Conservation (phyloP, 148 eudicot species). For the Amaranthus cruentus region DNA sequence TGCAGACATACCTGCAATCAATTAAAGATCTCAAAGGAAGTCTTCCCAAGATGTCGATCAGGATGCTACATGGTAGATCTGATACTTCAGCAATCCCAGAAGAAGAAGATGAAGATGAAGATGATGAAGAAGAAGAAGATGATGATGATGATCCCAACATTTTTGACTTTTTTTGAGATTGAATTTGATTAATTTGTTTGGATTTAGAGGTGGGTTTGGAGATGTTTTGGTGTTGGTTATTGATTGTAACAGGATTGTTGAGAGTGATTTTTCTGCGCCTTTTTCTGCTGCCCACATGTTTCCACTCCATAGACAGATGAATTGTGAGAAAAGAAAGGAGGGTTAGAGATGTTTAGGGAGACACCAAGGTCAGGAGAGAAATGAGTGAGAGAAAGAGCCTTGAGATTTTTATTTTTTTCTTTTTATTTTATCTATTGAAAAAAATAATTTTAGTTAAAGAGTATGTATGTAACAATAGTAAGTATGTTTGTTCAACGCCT, state of each 20-base stretch:
- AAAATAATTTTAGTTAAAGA: too few species aligned
- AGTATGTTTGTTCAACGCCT: too few species aligned
- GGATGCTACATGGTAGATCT: slow-evolving; percentile 34
- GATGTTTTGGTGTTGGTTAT: not conserved
- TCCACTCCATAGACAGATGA: slow-evolving; percentile 14
- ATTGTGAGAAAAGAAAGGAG: not conserved
- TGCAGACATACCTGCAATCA: slow-evolving; percentile 43
- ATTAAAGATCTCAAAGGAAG: slow-evolving; percentile 33
- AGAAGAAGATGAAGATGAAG: not conserved
- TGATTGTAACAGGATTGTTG: not conserved
- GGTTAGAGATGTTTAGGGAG: not conserved
- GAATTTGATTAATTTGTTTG: too few species aligned
- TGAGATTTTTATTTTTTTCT: too few species aligned
- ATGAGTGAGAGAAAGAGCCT: too few species aligned
- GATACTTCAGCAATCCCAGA: not conserved
- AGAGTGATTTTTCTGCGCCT: not conserved
- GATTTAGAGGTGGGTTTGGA: not conserved
- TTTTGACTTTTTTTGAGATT: not conserved
- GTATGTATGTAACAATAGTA: too few species aligned
- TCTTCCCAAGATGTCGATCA: slow-evolving; percentile 36
- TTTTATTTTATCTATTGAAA: too few species aligned
- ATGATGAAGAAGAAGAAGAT: not conserved
- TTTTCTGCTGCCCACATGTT: slow-evolving; percentile 16
- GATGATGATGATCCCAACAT: not conserved
- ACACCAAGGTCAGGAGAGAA: too few species aligned